phyloP scores from a whole-genome alignment of 768 basidiomycete species.

The Cubamyces lactineus region DNA sequence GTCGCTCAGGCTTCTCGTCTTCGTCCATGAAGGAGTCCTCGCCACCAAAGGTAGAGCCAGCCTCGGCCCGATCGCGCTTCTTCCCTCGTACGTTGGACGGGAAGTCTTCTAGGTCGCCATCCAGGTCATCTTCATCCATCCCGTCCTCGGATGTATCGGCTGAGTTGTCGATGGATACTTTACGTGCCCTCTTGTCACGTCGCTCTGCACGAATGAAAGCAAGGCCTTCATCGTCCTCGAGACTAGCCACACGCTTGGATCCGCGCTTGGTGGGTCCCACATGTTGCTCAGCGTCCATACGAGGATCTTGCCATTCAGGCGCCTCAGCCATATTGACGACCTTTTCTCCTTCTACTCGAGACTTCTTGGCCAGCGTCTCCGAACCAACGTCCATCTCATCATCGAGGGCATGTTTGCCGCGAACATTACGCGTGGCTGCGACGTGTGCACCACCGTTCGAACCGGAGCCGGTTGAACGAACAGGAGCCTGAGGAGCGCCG shows the following conservation, averaged over 20 bases:
- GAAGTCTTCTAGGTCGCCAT: not conserved
- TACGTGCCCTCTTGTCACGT: conserved; percentile 59
- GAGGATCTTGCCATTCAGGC: conserved; percentile 42
- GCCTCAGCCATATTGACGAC: conserved; percentile 53
- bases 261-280: conserved; percentile 40
- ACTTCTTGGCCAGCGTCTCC: conserved; percentile 50
- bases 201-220: conserved; percentile 41
- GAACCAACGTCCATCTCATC: conserved; percentile 43
- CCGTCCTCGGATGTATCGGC: conserved; percentile 12
- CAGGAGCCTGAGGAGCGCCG: no score
- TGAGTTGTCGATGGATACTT: conserved; percentile 51
- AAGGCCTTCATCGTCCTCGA: conserved; percentile 49
- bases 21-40: conserved; percentile 49
- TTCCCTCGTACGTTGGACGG: conserved; percentile 44
- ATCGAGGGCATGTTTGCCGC: conserved; percentile 41
- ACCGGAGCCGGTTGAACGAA: no score
- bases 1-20: conserved; percentile 47
- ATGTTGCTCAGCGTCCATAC: conserved; percentile 31
- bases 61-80: conserved; percentile 78
- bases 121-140: conserved; percentile 15
- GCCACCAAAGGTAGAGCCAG: conserved; percentile 70
- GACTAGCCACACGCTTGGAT: conserved; percentile 53
- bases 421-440: conserved; percentile 8
- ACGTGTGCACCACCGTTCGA: not conserved
- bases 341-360: conserved; percentile 53